phyloP scores from a whole-genome alignment of 306 rosid species.

The Cucurbita argyrosperma region DNA sequence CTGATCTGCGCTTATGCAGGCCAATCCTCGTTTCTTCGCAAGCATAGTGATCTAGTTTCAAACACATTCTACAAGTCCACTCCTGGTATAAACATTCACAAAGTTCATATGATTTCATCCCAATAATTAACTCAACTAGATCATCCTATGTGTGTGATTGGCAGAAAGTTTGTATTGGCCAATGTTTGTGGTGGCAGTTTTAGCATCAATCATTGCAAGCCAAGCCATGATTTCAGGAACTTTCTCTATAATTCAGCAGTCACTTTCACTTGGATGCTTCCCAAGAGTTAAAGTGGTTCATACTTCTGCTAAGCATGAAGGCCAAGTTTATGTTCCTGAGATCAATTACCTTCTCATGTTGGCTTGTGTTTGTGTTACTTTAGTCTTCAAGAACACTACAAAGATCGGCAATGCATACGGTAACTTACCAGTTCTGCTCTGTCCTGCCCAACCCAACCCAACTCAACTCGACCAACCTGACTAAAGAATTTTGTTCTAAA shows the following conservation, averaged over 20 bases:
- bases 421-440: too few species aligned
- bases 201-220: slow-evolving; percentile 10
- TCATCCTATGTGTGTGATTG: too few species aligned
- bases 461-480: too few species aligned
- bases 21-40: slow-evolving; percentile 15
- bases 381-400: slow-evolving; percentile 4
- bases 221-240: slow-evolving; percentile 12
- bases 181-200: slow-evolving; percentile 8
- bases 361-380: slow-evolving; percentile 6
- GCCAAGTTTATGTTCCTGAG: slow-evolving; percentile 16
- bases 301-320: slow-evolving; percentile 1
- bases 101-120: too few species aligned
- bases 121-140: too few species aligned
- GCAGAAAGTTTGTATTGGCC: slow-evolving; percentile 11
- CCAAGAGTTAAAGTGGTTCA: slow-evolving; percentile 11
- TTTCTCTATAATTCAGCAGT: slow-evolving; percentile 13
- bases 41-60: background rate
- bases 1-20: slow-evolving; percentile 9
- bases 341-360: slow-evolving; percentile 8
- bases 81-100: background rate
- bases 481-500: too few species aligned
- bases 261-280: slow-evolving; percentile 12
- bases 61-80: slow-evolving; percentile 8
- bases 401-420: slow-evolving; percentile 11
- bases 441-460: too few species aligned